A percentile compares a stretch with the other conserved stretches of the same genome.
Conservation (phyloP, 2,329 filamentous ascomycete species). For the Aspergillus caelatus region DNA sequence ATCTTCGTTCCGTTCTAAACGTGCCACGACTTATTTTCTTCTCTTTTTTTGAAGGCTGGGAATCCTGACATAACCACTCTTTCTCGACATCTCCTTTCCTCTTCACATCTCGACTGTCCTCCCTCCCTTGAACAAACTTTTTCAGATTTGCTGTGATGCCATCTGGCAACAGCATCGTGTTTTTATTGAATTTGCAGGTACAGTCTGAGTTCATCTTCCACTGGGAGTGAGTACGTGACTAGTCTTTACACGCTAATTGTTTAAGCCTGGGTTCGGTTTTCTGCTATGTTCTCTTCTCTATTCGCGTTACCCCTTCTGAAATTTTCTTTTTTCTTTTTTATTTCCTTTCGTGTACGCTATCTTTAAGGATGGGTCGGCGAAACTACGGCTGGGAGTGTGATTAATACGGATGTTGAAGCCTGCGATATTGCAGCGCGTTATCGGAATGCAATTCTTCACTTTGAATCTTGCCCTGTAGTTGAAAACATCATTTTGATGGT, state of each 20-base stretch:
- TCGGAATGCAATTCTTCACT: conserved; percentile 23
- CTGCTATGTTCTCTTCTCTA: conserved; percentile 20
- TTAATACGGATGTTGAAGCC: conserved; percentile 28
- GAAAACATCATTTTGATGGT: background rate
- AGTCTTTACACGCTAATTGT: conserved; percentile 3
- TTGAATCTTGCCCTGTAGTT: conserved; percentile 6
- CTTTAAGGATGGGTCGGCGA: conserved; percentile 35
- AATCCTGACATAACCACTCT: conserved; percentile 1
- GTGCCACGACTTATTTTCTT: conserved; percentile 32
- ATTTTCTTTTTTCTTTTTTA: conserved; percentile 7
- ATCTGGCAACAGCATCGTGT: background rate
- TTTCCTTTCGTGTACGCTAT: conserved; percentile 25
- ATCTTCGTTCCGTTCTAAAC: conserved; percentile 18
- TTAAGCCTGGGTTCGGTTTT: conserved; percentile 19
- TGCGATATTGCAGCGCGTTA: conserved; percentile 22
- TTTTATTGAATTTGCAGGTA: conserved; percentile 12
- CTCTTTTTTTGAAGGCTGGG: conserved; percentile 10
- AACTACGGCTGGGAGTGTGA: conserved; percentile 33
- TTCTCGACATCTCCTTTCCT: background rate
- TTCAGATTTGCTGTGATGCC: background rate
- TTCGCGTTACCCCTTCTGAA: conserved; percentile 21
- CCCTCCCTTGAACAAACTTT: conserved; percentile 1
- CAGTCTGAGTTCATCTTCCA: conserved; percentile 10
- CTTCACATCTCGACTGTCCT: background rate
- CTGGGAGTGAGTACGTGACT: conserved; percentile 3